Conservation (phyloP, 495 filamentous ascomycete species). For the Friedmanniomyces endolithicus region DNA sequence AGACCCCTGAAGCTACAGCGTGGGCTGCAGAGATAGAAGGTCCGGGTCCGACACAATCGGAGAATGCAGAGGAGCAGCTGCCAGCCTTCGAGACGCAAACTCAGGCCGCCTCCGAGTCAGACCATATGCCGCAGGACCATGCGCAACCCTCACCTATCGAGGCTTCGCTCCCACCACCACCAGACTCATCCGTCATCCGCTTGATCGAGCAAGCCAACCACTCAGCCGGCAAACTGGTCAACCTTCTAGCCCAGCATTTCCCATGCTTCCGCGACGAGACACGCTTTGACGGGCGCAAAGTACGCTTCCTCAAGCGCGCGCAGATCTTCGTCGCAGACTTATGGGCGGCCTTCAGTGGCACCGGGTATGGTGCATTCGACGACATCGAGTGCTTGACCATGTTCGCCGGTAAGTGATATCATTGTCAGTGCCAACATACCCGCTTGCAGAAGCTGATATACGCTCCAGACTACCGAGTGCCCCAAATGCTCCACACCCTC, state of each 20-base stretch:
- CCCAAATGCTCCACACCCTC: constrained; percentile 78
- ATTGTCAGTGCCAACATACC: neutral
- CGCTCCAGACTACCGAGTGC: constrained; percentile 76
- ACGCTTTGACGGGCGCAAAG: constrained; percentile 53
- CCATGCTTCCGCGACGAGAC: constrained; percentile 75
- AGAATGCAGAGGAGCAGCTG: too few relatives aligned
- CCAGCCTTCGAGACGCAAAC: too few relatives aligned
- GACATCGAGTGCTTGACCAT: constrained; percentile 95
- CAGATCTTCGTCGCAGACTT: constrained; percentile 93
- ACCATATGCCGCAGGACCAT: too few relatives aligned
- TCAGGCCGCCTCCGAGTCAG: too few relatives aligned
- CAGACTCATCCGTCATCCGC: constrained; percentile 23
- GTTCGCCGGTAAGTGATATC: constrained; percentile 55
- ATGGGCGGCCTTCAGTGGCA: constrained; percentile 85
- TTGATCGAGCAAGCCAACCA: constrained; percentile 61
- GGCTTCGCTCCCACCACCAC: constrained; percentile 11
- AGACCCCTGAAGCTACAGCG: too few relatives aligned
- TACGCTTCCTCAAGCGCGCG: constrained; percentile 81
- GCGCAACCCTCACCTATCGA: neutral
- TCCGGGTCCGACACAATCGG: too few relatives aligned
- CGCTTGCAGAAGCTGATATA: too few relatives aligned
- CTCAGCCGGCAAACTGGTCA: constrained; percentile 75
- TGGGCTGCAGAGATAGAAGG: too few relatives aligned
- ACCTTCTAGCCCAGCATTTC: constrained; percentile 68
- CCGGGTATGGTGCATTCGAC: constrained; percentile 65